phyloP scores from a whole-genome alignment of 2,329 filamentous ascomycete genomes.

The Alternaria triticina region DNA sequence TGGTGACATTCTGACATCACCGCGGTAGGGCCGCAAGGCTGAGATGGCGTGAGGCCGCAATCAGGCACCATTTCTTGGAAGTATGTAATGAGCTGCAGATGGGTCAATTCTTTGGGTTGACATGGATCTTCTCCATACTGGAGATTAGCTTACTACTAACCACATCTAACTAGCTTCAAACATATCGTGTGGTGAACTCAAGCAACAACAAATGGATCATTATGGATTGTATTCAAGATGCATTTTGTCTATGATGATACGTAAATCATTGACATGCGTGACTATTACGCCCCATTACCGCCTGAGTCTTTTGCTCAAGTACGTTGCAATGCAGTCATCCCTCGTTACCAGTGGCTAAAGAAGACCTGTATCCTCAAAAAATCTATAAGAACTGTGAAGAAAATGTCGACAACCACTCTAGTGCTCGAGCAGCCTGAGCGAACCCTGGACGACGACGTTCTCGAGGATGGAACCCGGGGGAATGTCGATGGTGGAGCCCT shows the following conservation, averaged over 20 bases:
- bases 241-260: slow-evolving; percentile 38
- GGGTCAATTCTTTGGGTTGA: neutral
- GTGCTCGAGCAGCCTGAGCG: slow-evolving; percentile 76
- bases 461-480: slow-evolving; percentile 96
- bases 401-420: slow-evolving; percentile 47
- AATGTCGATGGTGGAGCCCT: slow-evolving; percentile 97
- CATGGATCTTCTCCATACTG: neutral
- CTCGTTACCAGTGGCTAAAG: slow-evolving; percentile 23
- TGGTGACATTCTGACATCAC: slow-evolving; percentile 28
- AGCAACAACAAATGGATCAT: slow-evolving; percentile 3
- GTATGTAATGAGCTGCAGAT: neutral
- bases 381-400: slow-evolving; percentile 25
- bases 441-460: slow-evolving; percentile 98
- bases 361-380: slow-evolving; percentile 33
- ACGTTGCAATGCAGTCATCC: slow-evolving; percentile 31
- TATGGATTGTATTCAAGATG: slow-evolving; percentile 16
- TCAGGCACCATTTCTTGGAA: slow-evolving; percentile 15
- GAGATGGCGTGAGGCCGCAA: slow-evolving; percentile 22
- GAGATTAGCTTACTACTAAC: neutral
- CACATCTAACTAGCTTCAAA: neutral
- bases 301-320: slow-evolving; percentile 25
- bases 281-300: slow-evolving; percentile 21
- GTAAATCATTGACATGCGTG: slow-evolving; percentile 21
- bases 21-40: slow-evolving; percentile 16
- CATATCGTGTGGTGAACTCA: neutral